Percentiles rank a stretch among this genome's conserved stretches.
phyloP scores from a whole-genome alignment of 495 filamentous ascomycete species.

The Umbilicaria muhlenbergii region DNA sequence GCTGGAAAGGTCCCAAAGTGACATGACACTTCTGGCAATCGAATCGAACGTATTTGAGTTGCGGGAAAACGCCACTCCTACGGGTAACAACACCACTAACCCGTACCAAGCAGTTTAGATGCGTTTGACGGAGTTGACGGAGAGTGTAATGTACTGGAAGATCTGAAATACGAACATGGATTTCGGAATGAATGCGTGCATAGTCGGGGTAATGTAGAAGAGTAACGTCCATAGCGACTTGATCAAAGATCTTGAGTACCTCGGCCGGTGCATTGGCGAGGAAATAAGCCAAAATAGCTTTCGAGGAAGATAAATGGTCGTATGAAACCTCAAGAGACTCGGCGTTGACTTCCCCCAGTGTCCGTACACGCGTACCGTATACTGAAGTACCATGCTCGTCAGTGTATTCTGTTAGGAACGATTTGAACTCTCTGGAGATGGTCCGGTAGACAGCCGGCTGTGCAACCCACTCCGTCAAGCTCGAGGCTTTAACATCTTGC shows the following conservation, averaged over 20 bases:
- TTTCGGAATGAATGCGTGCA: constrained; percentile 92
- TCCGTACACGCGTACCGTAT: constrained; percentile 84
- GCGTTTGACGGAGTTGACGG: constrained; percentile 86
- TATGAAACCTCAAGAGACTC: constrained; percentile 95
- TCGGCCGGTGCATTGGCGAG: constrained; percentile 89
- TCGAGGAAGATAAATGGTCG: constrained; percentile 72
- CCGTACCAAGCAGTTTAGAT: constrained; percentile 91
- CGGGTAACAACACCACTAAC: constrained; percentile 93
- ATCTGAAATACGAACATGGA: constrained; percentile 93
- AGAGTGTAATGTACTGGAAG: constrained; percentile 93
- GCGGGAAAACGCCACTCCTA: constrained; percentile 93
- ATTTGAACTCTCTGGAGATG: constrained; percentile 91
- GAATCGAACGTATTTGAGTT: constrained; percentile 96
- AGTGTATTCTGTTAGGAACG: constrained; percentile 90
- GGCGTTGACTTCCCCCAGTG: constrained; percentile 89
- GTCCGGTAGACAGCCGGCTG: constrained; percentile 82
- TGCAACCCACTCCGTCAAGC: constrained; percentile 85
- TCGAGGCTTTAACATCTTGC: constrained; percentile 84
- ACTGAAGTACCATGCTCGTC: constrained; percentile 78
- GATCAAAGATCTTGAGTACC: constrained; percentile 89
- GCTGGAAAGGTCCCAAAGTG: constrained; percentile 89
- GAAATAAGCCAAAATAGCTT: constrained; percentile 96
- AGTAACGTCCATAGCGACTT: constrained; percentile 90
- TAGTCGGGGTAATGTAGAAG: constrained; percentile 95
- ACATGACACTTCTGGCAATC: constrained; percentile 86